A percentile compares a stretch with the other conserved stretches of the same genome.
Evolutionary conservation across 202 grass and related monocot species (phyloP).

Genomic region (Brachypodium distachyon): DNA sequence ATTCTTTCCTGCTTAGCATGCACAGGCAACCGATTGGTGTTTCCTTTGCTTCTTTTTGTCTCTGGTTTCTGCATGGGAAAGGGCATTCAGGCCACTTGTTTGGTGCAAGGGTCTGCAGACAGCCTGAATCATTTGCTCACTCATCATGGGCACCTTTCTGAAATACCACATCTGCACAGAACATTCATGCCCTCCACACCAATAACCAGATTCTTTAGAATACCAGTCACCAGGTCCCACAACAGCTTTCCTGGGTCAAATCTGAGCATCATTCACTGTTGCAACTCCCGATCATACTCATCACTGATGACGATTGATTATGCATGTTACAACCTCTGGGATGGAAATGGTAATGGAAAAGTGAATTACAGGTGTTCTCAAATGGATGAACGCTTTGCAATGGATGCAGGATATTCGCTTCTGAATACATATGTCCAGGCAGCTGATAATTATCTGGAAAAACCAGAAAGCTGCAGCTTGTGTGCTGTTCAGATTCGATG

Average conservation of each 20-base stretch:
- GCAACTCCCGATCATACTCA: constrained; percentile 1
- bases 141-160: constrained; percentile 38
- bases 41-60: constrained; percentile 4
- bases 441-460: constrained; percentile 10
- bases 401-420: background rate
- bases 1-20: background rate
- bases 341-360: background rate
- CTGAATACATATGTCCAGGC: background rate
- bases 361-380: background rate
- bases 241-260: constrained; percentile 24
- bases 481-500: constrained; percentile 23
- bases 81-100: constrained; percentile 9
- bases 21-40: too few species aligned
- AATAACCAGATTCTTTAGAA: constrained; percentile 34
- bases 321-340: background rate
- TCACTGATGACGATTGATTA: background rate
- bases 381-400: background rate
- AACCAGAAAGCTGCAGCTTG: background rate
- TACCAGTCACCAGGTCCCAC: constrained; percentile 4
- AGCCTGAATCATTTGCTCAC: constrained; percentile 31
- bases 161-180: constrained; percentile 11
- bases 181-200: constrained; percentile 26
- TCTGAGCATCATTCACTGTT: constrained; percentile 15
- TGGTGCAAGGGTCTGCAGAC: constrained; percentile 18
- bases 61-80: background rate